Percentiles rank a stretch among this genome's conserved stretches.
These are phyloP conservation scores for Aspergillus hancockii DNA, from an alignment of 495 filamentous ascomycete genomes.

Conservation along the genomic window DNA sequence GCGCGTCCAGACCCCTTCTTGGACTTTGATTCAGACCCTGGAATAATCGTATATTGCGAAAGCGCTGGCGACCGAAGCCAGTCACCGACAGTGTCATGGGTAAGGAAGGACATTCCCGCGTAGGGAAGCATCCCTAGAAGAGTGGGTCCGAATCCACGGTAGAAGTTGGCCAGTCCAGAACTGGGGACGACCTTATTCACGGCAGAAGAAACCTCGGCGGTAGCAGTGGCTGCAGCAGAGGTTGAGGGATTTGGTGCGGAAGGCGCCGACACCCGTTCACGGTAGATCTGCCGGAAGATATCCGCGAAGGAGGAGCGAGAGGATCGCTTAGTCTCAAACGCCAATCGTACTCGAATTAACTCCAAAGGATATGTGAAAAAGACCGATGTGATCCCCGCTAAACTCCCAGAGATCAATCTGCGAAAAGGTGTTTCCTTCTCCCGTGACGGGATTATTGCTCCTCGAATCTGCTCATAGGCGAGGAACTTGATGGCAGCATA, in stretches of 20 bases:
- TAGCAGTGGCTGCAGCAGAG: slow-evolving; percentile 26
- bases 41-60: slow-evolving; percentile 66
- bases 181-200: slow-evolving; percentile 52
- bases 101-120: slow-evolving; percentile 95
- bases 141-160: slow-evolving; percentile 88
- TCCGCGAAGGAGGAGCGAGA: slow-evolving; percentile 63
- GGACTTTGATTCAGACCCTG: slow-evolving; percentile 34
- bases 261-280: slow-evolving; percentile 57
- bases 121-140: slow-evolving; percentile 94
- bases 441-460: slow-evolving; percentile 64
- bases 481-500: slow-evolving; percentile 98
- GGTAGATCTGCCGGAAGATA: slow-evolving; percentile 82
- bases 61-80: slow-evolving; percentile 67
- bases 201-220: slow-evolving; percentile 38
- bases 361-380: slow-evolving; percentile 96
- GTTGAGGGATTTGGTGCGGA: slow-evolving; percentile 22
- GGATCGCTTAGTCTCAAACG: slow-evolving; percentile 82
- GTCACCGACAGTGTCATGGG: slow-evolving; percentile 86
- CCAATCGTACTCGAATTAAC: slow-evolving; percentile 86
- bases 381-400: slow-evolving; percentile 87
- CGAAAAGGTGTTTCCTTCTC: slow-evolving; percentile 79
- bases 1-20: slow-evolving; percentile 32
- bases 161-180: slow-evolving; percentile 83
- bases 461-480: slow-evolving; percentile 92
- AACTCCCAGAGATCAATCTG: slow-evolving; percentile 71